Percentiles rank a stretch among this genome's conserved stretches.
These are phyloP conservation scores for Hypoxylon sp. DNA, from an alignment of 2,329 filamentous ascomycete genomes.

Conservation along the genomic window DNA sequence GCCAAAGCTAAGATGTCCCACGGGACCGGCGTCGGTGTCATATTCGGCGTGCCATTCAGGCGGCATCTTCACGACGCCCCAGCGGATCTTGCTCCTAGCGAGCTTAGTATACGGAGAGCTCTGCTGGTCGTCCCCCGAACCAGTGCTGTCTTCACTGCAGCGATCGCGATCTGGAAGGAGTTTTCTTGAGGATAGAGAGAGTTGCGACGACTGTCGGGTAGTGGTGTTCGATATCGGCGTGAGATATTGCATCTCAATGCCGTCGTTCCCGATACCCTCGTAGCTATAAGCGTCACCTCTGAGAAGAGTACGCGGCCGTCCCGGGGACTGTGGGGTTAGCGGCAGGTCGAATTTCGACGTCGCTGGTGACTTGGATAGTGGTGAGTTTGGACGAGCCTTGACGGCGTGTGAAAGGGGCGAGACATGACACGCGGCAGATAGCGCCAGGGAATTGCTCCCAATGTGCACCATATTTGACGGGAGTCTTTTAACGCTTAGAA, in stretches of 20 bases:
- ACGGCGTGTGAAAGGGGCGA: constrained; percentile 36
- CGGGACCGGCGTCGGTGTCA: constrained; percentile 21
- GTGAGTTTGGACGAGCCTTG: not conserved
- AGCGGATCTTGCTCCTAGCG: constrained; percentile 43
- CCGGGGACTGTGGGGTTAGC: constrained; percentile 8
- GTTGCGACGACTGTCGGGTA: not conserved
- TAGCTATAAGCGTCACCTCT: constrained; percentile 8
- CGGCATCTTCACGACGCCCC: constrained; percentile 46
- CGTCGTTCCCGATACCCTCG: constrained; percentile 7
- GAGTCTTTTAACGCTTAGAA: constrained; percentile 38
- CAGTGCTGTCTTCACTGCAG: constrained; percentile 11
- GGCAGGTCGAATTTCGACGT: constrained; percentile 7
- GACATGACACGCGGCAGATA: constrained; percentile 47
- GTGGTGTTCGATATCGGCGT: not conserved
- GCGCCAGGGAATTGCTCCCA: constrained; percentile 47
- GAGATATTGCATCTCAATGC: constrained; percentile 32
- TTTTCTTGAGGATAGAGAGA: constrained; percentile 19
- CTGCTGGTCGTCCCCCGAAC: constrained; percentile 5
- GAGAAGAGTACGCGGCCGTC: not conserved
- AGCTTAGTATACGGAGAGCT: constrained; percentile 30
- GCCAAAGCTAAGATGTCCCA: constrained; percentile 45
- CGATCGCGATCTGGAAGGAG: constrained; percentile 10
- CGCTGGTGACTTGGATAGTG: not conserved
- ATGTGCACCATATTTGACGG: constrained; percentile 39
- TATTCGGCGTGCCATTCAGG: constrained; percentile 40